Conservation (phyloP, 2,329 filamentous ascomycete species). For the Aureobasidium uvarum region DNA sequence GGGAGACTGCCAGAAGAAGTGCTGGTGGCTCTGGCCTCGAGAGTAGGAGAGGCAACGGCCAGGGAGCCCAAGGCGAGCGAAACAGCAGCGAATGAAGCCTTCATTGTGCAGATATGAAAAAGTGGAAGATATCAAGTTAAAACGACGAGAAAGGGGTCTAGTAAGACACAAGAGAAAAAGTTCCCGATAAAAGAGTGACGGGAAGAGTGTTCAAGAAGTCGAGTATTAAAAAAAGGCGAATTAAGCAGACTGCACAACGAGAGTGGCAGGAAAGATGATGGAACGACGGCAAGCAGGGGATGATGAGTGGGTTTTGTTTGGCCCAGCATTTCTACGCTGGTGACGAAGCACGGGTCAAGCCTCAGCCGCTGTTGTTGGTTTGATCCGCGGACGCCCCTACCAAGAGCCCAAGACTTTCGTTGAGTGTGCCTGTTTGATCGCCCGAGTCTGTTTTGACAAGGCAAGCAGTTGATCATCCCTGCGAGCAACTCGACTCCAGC, state of each 20-base stretch:
- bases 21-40: conserved; percentile 37
- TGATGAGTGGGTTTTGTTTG: conserved; percentile 22
- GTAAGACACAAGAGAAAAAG: conserved; percentile 20
- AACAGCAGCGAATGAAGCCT: conserved; percentile 44
- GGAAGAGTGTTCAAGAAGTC: conserved; percentile 26
- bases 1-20: conserved; percentile 50
- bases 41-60: conserved; percentile 45
- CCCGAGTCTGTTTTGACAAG: neutral
- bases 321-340: neutral
- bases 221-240: conserved; percentile 24
- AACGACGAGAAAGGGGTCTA: conserved; percentile 7
- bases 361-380: conserved; percentile 14
- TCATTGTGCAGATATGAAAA: conserved; percentile 48
- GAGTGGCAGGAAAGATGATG: conserved; percentile 23
- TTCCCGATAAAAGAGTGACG: conserved; percentile 24
- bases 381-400: conserved; percentile 14
- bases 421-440: conserved; percentile 22
- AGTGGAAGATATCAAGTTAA: conserved; percentile 6
- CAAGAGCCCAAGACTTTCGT: conserved; percentile 2
- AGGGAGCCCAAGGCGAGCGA: conserved; percentile 46
- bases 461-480: conserved; percentile 1
- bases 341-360: conserved; percentile 19
- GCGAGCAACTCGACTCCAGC: neutral
- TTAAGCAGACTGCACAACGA: conserved; percentile 27
- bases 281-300: conserved; percentile 10